Conservation (phyloP, 768 basidiomycete species). For the Auriscalpium orientale region DNA sequence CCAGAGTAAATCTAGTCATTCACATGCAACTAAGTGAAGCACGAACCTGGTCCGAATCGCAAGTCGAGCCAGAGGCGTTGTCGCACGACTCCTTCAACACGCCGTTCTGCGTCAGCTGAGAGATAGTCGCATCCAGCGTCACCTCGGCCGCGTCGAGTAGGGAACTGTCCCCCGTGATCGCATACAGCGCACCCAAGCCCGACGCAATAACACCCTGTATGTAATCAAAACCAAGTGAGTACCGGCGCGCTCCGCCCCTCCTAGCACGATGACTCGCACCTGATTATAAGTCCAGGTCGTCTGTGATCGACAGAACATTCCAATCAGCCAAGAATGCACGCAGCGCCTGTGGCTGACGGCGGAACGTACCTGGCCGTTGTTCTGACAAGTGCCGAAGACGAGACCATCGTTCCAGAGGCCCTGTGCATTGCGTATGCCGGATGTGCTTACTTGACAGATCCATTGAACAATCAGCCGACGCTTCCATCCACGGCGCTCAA, state of each 20-base stretch:
- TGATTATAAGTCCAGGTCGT: conserved; percentile 59
- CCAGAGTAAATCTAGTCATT: not conserved
- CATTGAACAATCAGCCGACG: not conserved
- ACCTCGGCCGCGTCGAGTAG: conserved; percentile 42
- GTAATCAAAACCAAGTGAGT: not conserved
- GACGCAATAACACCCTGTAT: conserved; percentile 52
- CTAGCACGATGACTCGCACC: conserved; percentile 18
- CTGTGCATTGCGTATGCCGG: conserved; percentile 39
- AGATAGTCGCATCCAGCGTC: conserved; percentile 44
- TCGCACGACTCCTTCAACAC: conserved; percentile 50
- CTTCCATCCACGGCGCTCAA: not conserved
- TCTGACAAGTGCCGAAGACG: conserved; percentile 26
- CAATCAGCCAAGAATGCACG: not conserved
- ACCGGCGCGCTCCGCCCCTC: not conserved
- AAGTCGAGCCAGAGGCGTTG: conserved; percentile 30
- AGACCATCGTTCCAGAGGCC: conserved; percentile 42
- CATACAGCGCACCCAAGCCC: conserved; percentile 40
- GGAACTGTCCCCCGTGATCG: conserved; percentile 30
- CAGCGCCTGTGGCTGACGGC: not conserved
- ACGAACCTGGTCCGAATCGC: conserved; percentile 24
- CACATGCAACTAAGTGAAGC: not conserved
- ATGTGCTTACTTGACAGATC: conserved; percentile 26
- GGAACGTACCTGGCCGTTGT: conserved; percentile 33
- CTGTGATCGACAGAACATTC: conserved; percentile 17
- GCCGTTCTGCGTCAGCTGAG: conserved; percentile 28